Percentiles rank a stretch among this genome's conserved stretches.
Evolutionary conservation across 768 basidiomycete genomes (phyloP).

Genomic region (Leucosporidium yakuticum): DNA sequence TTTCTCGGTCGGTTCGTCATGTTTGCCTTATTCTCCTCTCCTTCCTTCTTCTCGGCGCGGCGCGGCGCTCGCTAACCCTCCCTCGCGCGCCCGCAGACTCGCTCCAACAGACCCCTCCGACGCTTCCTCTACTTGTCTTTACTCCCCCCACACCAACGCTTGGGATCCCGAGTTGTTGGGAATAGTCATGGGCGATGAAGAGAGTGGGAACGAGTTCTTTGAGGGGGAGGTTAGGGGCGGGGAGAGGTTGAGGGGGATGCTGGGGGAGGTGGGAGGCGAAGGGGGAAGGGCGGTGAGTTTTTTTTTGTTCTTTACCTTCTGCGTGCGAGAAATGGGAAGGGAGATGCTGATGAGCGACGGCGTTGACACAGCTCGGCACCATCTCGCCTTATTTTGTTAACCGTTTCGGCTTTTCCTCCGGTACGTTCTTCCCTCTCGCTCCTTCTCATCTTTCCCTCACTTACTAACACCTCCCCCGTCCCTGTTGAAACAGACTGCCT

Average conservation of each 20-base stretch:
- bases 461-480: not conserved
- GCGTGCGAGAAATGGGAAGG: too few relatives aligned
- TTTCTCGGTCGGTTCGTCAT: slow-evolving; percentile 16
- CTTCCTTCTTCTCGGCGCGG: too few relatives aligned
- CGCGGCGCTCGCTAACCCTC: too few relatives aligned
- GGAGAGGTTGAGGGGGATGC: not conserved
- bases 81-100: not conserved
- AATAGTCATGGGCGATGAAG: not conserved
- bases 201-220: not conserved
- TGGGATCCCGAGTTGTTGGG: slow-evolving; percentile 21
- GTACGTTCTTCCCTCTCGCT: not conserved
- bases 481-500: slow-evolving; percentile 14
- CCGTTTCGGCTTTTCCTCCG: slow-evolving; percentile 21
- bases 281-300: slow-evolving; percentile 9
- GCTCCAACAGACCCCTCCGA: slow-evolving; percentile 16
- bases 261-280: slow-evolving; percentile 7
- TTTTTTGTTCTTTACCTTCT: not conserved
- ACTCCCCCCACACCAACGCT: not conserved
- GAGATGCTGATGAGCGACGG: too few relatives aligned
- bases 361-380: slow-evolving; percentile 15
- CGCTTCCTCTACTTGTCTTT: slow-evolving; percentile 17
- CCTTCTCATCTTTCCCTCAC: too few relatives aligned
- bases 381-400: slow-evolving; percentile 21
- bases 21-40: too few relatives aligned
- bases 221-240: too few relatives aligned